Base-by-base conservation (phyloP, 257 asterid species). In the Fraxinus americana region DNA sequence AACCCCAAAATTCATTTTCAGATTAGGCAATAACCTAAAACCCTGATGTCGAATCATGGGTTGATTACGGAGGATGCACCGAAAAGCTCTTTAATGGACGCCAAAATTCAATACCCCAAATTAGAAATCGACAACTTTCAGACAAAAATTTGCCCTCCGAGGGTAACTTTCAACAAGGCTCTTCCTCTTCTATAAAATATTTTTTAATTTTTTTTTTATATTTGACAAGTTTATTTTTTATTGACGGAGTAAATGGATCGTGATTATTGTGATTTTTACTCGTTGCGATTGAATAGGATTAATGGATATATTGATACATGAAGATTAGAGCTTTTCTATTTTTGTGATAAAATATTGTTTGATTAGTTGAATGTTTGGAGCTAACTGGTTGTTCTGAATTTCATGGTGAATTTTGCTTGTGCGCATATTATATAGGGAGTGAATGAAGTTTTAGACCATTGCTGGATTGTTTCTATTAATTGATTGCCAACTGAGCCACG, bases 21-120 rank as follows among this genome's bases (percentile, higher is more conserved):
- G 17, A 7, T 77, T 32, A 12, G 7, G 23, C 17, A 0, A 41
- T 50, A 29, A 23, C 38, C 63, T 35, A 72, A 30, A 83, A 36
- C 85, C 80, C 80, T 80, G 77, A 71, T 80, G 54, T 48, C 71
- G 35, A 67, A 29, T 36, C 82, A 83, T 76, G 79, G 65, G 52
- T 8, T 35, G 35, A 82, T 70, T 72, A 79, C 52, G 84, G 84
- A 69, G 57, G 78, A 76, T 30, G 69, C 75, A 5, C 75, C 16
- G 25, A 63, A 29, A 23, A 30, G 61, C 66, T 70, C 36, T 7
- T 73, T 74, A 7, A 48, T 59, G 38, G 83, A 77, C 43, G 63
- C 71, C 50, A 65, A 48, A 39, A 32, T 72, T 70, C 70, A 12
- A 19, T 83, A 80, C 80, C 85, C 87, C 72, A 68, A 70, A 23